A percentile compares a stretch with the other conserved stretches of the same genome.
phyloP scores from a whole-genome alignment of 2,329 filamentous ascomycete genomes.

The Magnaporthiopsis rhizophila region DNA sequence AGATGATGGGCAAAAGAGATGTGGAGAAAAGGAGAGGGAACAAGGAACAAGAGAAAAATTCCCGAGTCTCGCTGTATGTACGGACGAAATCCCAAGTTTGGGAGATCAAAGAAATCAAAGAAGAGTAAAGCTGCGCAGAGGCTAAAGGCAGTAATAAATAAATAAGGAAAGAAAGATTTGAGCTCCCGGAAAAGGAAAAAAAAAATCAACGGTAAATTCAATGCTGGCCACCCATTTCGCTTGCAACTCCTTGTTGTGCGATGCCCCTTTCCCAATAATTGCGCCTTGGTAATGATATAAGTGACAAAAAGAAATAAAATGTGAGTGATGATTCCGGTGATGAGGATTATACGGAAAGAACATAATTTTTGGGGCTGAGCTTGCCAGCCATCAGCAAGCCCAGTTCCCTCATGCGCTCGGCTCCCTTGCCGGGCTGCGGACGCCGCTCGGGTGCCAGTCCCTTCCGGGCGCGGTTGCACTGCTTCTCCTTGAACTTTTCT shows the following conservation, averaged over 20 bases:
- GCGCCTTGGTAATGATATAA: neutral
- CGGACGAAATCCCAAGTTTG: conserved; percentile 2
- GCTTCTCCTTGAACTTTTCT: conserved; percentile 86
- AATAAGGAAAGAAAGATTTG: conserved; percentile 2
- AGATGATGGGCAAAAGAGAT: neutral
- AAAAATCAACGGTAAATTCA: conserved; percentile 9
- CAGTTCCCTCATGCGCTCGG: conserved; percentile 87
- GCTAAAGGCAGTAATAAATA: neutral
- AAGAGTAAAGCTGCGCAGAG: neutral
- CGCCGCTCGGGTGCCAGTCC: conserved; percentile 53
- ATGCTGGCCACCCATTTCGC: conserved; percentile 15
- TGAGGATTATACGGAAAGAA: conserved; percentile 51
- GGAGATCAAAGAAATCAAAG: conserved; percentile 12
- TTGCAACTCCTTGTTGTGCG: neutral
- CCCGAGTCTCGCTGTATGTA: neutral
- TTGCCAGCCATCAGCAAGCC: conserved; percentile 84
- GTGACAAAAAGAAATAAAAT: conserved; percentile 3
- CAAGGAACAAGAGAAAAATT: conserved; percentile 1
- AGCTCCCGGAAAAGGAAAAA: conserved; percentile 10
- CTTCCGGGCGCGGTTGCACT: conserved; percentile 75
- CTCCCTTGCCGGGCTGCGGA: conserved; percentile 75
- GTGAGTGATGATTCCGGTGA: neutral
- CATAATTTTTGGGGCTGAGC: conserved; percentile 64
- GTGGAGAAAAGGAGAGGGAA: neutral
- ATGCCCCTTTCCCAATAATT: neutral